Percentiles rank a stretch among this genome's conserved stretches.
phyloP scores from a whole-genome alignment of 768 basidiomycete genomes.

The Boletus coccyginus region DNA sequence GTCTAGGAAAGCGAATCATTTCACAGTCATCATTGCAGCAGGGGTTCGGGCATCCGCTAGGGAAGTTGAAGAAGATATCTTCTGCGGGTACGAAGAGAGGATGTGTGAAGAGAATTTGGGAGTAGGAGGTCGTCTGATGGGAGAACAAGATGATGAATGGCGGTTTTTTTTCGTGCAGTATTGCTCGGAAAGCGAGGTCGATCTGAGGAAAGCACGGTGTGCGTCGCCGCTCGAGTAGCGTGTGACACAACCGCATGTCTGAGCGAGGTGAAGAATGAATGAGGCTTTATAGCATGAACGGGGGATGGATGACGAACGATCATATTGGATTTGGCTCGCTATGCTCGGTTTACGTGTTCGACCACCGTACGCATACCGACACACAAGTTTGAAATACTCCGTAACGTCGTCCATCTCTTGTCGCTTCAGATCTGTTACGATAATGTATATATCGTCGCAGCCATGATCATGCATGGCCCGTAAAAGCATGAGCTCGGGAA shows the following conservation, averaged over 20 bases:
- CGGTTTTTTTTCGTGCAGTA: constrained; percentile 72
- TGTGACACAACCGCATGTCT: constrained; percentile 69
- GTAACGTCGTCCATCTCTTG: constrained; percentile 81
- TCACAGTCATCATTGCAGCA: constrained; percentile 81
- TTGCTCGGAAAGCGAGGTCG: constrained; percentile 72
- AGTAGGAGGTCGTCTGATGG: constrained; percentile 77
- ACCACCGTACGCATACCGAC: constrained; percentile 61
- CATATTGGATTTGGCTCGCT: constrained; percentile 63
- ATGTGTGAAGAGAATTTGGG: constrained; percentile 78
- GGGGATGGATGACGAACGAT: constrained; percentile 49
- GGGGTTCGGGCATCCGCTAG: constrained; percentile 75
- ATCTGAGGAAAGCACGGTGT: constrained; percentile 81
- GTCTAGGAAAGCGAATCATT: constrained; percentile 75
- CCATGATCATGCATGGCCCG: constrained; percentile 79
- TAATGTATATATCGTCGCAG: constrained; percentile 75
- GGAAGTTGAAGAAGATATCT: constrained; percentile 74
- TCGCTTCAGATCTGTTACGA: constrained; percentile 75
- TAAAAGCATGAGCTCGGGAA: constrained; percentile 76
- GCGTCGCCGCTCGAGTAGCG: constrained; percentile 64
- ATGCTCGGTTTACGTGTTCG: constrained; percentile 60
- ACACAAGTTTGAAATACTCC: constrained; percentile 75
- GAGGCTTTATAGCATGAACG: constrained; percentile 2
- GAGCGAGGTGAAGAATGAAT: not conserved
- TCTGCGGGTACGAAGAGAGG: constrained; percentile 65
- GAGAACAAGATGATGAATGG: constrained; percentile 78